Conservation (phyloP, 352 stramenopile species). For the Phytophthora quininea region DNA sequence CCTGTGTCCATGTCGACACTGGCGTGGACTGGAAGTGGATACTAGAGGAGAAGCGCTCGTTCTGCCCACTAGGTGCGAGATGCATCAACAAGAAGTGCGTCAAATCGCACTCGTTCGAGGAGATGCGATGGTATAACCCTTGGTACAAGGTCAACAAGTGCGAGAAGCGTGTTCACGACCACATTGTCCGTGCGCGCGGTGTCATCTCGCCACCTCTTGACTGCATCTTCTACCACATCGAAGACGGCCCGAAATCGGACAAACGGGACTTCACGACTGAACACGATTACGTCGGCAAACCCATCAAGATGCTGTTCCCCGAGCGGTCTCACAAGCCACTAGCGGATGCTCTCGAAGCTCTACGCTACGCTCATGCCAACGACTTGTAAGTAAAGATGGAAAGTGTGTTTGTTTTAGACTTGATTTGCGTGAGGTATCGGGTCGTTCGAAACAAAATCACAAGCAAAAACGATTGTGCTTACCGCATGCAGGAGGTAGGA, state of each 20-base stretch:
- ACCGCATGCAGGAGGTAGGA: too few species aligned
- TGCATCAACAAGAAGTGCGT: slow-evolving; percentile 44
- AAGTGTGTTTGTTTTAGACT: background rate
- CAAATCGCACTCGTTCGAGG: slow-evolving; percentile 51
- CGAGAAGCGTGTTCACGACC: slow-evolving; percentile 34
- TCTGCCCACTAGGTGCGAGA: slow-evolving; percentile 34
- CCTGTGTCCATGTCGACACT: slow-evolving; percentile 54
- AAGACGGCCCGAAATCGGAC: slow-evolving; percentile 41
- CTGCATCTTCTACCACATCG: slow-evolving; percentile 43
- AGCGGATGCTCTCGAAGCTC: slow-evolving; percentile 36
- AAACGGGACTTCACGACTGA: slow-evolving; percentile 40
- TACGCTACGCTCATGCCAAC: slow-evolving; percentile 31
- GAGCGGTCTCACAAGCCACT: slow-evolving; percentile 48
- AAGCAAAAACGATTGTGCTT: too few species aligned
- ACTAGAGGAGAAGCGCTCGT: slow-evolving; percentile 39
- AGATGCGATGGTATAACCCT: slow-evolving; percentile 60
- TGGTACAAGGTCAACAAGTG: slow-evolving; percentile 53
- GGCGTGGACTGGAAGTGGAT: slow-evolving; percentile 51
- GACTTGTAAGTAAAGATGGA: slow-evolving; percentile 18
- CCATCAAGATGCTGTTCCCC: slow-evolving; percentile 47
- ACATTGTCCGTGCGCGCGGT: slow-evolving; percentile 31
- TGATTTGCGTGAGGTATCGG: too few species aligned
- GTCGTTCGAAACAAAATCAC: too few species aligned
- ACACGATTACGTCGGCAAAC: slow-evolving; percentile 37
- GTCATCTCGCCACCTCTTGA: slow-evolving; percentile 38